Conservation (phyloP, 2,329 filamentous ascomycete genomes). For the Penicillium brevicompactum region DNA sequence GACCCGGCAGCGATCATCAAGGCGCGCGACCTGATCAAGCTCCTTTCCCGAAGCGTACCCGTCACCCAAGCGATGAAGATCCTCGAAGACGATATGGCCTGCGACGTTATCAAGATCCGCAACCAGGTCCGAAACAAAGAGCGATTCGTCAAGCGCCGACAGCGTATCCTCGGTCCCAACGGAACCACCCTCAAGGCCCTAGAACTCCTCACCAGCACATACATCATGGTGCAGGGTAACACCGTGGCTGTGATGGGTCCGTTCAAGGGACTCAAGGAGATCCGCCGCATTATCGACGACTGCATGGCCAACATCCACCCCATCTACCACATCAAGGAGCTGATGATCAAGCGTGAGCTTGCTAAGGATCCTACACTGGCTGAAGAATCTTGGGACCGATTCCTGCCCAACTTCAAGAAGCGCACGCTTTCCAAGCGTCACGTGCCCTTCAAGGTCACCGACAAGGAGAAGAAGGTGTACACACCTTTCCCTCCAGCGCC, state of each 20-base stretch:
- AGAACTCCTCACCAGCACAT: constrained; percentile 86
- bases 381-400: constrained; percentile 91
- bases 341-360: constrained; percentile 92
- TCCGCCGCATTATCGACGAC: constrained; percentile 85
- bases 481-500: constrained; percentile 96
- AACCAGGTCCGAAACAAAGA: constrained; percentile 91
- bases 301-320: constrained; percentile 95
- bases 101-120: constrained; percentile 95
- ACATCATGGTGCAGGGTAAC: constrained; percentile 95
- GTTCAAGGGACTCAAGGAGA: constrained; percentile 90
- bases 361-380: constrained; percentile 85
- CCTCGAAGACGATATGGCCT: constrained; percentile 85
- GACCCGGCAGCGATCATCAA: constrained; percentile 94
- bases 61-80: constrained; percentile 74
- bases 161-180: constrained; percentile 87
- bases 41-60: constrained; percentile 87
- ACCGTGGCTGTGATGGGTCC: constrained; percentile 90
- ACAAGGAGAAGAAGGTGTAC: constrained; percentile 93
- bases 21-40: constrained; percentile 89
- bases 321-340: constrained; percentile 90
- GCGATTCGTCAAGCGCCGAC: constrained; percentile 89
- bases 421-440: constrained; percentile 81
- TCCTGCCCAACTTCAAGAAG: constrained; percentile 97
- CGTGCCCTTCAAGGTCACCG: constrained; percentile 80
- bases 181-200: constrained; percentile 93